Evolutionary conservation across 352 stramenopile species (phyloP), one percentile per base, ranked within the genome.

Genomic region (Globisporangium cystogenes): DNA sequence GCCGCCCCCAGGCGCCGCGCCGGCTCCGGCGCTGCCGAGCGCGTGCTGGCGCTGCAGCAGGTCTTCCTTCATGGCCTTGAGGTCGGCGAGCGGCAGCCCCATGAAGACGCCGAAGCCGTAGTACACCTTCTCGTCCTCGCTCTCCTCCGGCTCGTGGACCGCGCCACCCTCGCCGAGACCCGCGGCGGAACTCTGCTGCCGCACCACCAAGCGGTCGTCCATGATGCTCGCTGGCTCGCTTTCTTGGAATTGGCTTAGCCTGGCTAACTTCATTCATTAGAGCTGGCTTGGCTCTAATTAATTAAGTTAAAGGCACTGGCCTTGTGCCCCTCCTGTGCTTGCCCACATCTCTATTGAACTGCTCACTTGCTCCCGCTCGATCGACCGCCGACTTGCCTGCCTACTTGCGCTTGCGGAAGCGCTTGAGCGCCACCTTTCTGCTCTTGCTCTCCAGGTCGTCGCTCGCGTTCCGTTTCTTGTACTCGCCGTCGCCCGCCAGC

Each of bases 21-120:
- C 39, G 47, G 27, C 37, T 29, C 42, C 33, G 27, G 12, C 24
- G 58, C 21, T 46, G 50, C 27, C 23, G 40, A 31, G 35, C n/a
- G 55, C 39, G 23, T 31, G 20, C 62, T 93, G 76, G 46, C 86
- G 68, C 50, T 82, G 76, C 47, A 89, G 47, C 27, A 81, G 87
- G 48, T 92, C 73, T 36, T 90, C 78, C 66, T 88, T 90, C 74
- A 92, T 90, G 50, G 74, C 77, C 53, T 89, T 90, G 47, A 94
- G 70, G 43, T 91, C 82, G n/a, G 77, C 72, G 46, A 94, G 70
- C 31, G 81, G 76, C 41, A 94, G 70, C 0, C 83, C 83, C 79
- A 94, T 94, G 64, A 94, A 94, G 35, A 94, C 83, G 49, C 83
- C 83, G 43, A 94, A 94, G 49, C 83, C 83, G 67, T 94, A 94